Base-by-base conservation (phyloP, 805 yeast species). In the Candida boidinii region DNA sequence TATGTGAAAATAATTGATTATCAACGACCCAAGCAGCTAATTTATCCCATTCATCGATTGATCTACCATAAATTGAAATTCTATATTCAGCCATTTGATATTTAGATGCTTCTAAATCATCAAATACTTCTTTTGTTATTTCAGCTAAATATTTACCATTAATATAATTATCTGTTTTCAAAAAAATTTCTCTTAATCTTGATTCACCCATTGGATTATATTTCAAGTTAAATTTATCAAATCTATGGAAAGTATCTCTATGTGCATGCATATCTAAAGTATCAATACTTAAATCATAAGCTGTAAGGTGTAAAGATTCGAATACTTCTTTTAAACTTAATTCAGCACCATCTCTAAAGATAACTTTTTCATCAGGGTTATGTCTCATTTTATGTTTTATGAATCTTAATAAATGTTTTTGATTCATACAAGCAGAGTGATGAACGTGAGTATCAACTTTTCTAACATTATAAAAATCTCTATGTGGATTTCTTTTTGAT, bases 231-330 rank as follows among this genome's bases (percentile, higher is more conserved):
- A 92, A 92, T 60, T 92, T 92, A 60, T 92, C 99, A 53, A 92
- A 92, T 48, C 99, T 72, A 58, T 92, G 99, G 71, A 92, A 92
- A 1, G 97, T 83, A 51, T 92, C 99, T 43, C 88, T 83, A 57
- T 92, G 98, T 5, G 99, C 99, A 59, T 92, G 99, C 99, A 92
- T 92, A 59, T 92, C 99, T 44, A 92, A 69, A 2, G 98, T 94
- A 51, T 92, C 99, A 48, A 92, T 92, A 37, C 94, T 82, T 38
- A 92, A 66, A 53, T 92, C 98, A 53, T 94, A 92, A 2, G 96
- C 97, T 1, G 95, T 80, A 39, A 92, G 69, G 35, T 85, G 79
- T 55, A 92, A 70, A 23, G 97, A 87, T 51, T 87, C 73, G 60
- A 92, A 92, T 30, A 92, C 99, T 54, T 90, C 80, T n/a, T 68